Evolutionary conservation across 2,329 filamentous ascomycete species (phyloP), one percentile per base, ranked within the genome.

Genomic region (Emydomyces testavorans): DNA sequence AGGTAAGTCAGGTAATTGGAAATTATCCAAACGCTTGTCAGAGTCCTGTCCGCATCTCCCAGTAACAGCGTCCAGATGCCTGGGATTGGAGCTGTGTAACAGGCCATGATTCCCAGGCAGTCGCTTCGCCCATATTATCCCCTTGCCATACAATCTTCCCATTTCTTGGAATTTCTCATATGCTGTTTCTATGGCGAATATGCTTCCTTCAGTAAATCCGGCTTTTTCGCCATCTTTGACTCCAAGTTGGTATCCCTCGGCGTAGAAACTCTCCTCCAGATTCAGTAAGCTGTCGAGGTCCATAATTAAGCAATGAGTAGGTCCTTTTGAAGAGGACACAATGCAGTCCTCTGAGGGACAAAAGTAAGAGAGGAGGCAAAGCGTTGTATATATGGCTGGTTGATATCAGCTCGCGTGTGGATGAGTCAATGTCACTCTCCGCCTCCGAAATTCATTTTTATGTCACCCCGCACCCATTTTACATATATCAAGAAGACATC

Each of bases 151-250:
- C 26, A 96, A 67, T 50, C 76, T 75, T 2, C 90, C 90, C 63
- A 87, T 77, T 53, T 87, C 82, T 35, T 84, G 62, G 60, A 93
- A 95, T 67, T 94, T 96, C 58, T 94, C 86, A 58, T 92, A 96
- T 0, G 89, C 90, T 54, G 89, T 92, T 62, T 93, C 84, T 35
- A 96, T 78, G 0, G 90, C 92, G 61, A 96, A 87, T 16, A 87
- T 78, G 44, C 88, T 84, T 52, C 92, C 92, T 73, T 98, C 92
- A 54, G 86, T 79, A 50, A 82, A 80, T 32, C 92, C 92, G 26
- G 85, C 82, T 50, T 76, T 75, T 34, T 78, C 71, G 51, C 92
- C 92, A 65, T 94, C 90, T 34, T 74, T 69, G 40, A 79, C 65
- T 36, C 92, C 92, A 47, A 86, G 76, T 4, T 73, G 65, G 70